Evolutionary conservation across 73 alveolate genomes (phyloP).

Genomic region (Tetrahymena thermophila): DNA sequence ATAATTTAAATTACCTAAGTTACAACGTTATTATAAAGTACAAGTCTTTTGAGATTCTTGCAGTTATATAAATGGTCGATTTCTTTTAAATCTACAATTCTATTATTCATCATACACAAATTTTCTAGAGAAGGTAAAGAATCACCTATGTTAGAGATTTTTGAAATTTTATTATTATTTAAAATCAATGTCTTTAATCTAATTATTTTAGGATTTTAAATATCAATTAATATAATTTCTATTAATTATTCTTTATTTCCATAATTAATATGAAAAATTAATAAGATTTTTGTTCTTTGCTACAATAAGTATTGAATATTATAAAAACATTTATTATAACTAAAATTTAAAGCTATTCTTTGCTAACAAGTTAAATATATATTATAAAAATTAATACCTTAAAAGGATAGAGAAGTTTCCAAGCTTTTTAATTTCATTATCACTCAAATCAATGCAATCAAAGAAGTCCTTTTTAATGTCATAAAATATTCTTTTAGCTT

Average conservation of each 20-base stretch:
- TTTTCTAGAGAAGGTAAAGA: conserved; percentile 18
- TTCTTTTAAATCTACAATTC: conserved; percentile 42
- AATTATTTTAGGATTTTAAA: background rate
- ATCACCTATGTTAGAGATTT: conserved; percentile 27
- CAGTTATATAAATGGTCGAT: conserved; percentile 33
- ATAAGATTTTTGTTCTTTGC: too few species aligned
- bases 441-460: conserved; percentile 38
- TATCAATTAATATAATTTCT: background rate
- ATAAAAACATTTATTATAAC: background rate
- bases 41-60: conserved; percentile 32
- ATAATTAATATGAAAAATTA: background rate
- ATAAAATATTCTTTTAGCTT: background rate
- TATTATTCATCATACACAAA: conserved; percentile 18
- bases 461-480: conserved; percentile 29
- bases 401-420: conserved; percentile 21
- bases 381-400: conserved; percentile 3
- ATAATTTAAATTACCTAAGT: background rate
- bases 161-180: conserved; percentile 18
- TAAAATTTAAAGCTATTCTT: background rate
- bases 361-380: background rate
- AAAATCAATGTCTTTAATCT: conserved; percentile 34
- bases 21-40: conserved; percentile 20
- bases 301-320: too few species aligned
- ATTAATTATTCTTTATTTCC: background rate
- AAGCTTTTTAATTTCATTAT: conserved; percentile 31